These are phyloP conservation scores for Calocera viscosa DNA, from an alignment of 768 basidiomycete species.

Conservation along the genomic window DNA sequence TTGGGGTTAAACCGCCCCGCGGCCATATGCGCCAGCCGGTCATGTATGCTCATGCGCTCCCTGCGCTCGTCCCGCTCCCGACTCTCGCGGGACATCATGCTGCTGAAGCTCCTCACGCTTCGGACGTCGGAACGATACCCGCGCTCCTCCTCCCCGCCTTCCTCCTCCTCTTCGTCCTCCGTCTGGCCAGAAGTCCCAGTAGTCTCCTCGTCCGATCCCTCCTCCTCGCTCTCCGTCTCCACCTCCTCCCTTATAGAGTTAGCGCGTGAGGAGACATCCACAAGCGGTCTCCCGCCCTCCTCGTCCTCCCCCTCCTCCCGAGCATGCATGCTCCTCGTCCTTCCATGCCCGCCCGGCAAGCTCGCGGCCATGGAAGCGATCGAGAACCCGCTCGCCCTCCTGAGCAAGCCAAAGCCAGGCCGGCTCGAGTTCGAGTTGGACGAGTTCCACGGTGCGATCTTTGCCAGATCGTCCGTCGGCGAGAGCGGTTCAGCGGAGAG, in stretches of 20 bases:
- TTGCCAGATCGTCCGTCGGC: conserved; percentile 19
- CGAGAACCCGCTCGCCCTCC: conserved; percentile 69
- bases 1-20: conserved; percentile 30
- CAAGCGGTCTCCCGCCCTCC: conserved; percentile 1
- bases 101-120: conserved; percentile 79
- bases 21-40: conserved; percentile 69
- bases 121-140: conserved; percentile 39
- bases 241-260: conserved; percentile 16
- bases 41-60: conserved; percentile 60
- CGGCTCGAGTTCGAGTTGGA: too few species aligned
- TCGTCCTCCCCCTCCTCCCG: conserved; percentile 29
- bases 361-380: conserved; percentile 63
- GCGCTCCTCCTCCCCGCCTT: conserved; percentile 29
- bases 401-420: conserved; percentile 53
- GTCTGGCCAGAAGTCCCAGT: conserved; percentile 5
- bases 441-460: conserved; percentile 35
- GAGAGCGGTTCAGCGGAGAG: conserved; percentile 21
- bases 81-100: conserved; percentile 50
- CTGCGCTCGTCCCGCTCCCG: conserved; percentile 26
- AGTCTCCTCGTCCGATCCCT: conserved; percentile 11
- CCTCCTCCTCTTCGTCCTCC: conserved; percentile 26
- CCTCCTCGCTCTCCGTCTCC: conserved; percentile 29
- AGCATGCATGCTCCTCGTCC: conserved; percentile 18
- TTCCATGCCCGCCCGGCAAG: conserved; percentile 44
- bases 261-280: not conserved